Evolutionary conservation across 2,329 filamentous ascomycete species (phyloP).

Genomic region (Aspergillus intermedius): DNA sequence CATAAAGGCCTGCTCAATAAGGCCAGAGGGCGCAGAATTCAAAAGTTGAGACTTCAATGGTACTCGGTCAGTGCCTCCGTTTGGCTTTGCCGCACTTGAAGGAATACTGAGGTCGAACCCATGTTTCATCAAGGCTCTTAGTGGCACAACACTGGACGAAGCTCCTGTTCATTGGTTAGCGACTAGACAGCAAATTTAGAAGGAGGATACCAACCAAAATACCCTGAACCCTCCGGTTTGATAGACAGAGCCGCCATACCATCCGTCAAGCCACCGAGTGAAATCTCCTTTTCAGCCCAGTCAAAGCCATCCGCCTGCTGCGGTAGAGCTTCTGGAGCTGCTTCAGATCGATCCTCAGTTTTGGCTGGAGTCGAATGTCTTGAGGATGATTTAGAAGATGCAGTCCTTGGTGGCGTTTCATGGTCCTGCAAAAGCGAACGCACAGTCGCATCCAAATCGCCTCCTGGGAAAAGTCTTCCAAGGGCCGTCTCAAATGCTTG

Average conservation of each 20-base stretch:
- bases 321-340: slow-evolving; percentile 39
- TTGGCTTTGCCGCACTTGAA: slow-evolving; percentile 20
- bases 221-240: slow-evolving; percentile 34
- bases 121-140: slow-evolving; percentile 33
- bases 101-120: slow-evolving; percentile 35
- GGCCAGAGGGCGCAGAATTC: slow-evolving; percentile 31
- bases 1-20: slow-evolving; percentile 37
- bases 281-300: slow-evolving; percentile 34
- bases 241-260: slow-evolving; percentile 38
- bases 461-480: slow-evolving; percentile 33
- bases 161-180: slow-evolving; percentile 17
- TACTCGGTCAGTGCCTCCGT: slow-evolving; percentile 17
- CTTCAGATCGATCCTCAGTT: slow-evolving; percentile 28
- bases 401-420: slow-evolving; percentile 25
- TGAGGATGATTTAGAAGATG: slow-evolving; percentile 33
- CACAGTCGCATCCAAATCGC: slow-evolving; percentile 34
- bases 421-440: slow-evolving; percentile 32
- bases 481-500: slow-evolving; percentile 33
- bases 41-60: slow-evolving; percentile 34
- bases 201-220: slow-evolving; percentile 25
- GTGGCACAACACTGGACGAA: slow-evolving; percentile 35
- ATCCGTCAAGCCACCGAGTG: slow-evolving; percentile 33
- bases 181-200: not conserved
- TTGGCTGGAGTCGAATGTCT: slow-evolving; percentile 33
- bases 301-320: slow-evolving; percentile 35